phyloP scores from a whole-genome alignment of 768 basidiomycete species.

The Solioccasus polychromus region DNA sequence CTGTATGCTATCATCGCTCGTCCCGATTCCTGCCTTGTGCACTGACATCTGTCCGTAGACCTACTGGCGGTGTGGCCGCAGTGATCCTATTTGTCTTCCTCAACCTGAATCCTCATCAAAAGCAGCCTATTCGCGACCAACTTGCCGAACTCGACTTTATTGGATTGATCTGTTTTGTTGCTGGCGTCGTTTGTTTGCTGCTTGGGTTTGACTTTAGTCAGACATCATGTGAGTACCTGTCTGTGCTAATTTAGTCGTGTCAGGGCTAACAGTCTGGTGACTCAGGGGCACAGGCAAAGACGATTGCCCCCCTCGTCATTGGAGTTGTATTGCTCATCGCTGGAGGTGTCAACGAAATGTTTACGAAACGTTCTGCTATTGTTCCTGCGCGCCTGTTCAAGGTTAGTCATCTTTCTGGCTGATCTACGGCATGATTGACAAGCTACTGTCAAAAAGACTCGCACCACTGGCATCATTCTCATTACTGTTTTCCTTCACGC shows the following conservation, averaged over 20 bases:
- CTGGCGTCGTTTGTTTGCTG: slow-evolving; percentile 64
- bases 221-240: slow-evolving; percentile 50
- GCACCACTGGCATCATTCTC: slow-evolving; percentile 64
- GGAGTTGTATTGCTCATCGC: slow-evolving; percentile 52
- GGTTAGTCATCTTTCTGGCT: background rate
- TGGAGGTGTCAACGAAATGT: slow-evolving; percentile 56
- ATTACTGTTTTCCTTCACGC: slow-evolving; percentile 62
- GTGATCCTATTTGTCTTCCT: slow-evolving; percentile 67
- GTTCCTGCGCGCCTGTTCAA: slow-evolving; percentile 74
- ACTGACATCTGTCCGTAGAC: slow-evolving; percentile 39
- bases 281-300: slow-evolving; percentile 51
- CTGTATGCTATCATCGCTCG: slow-evolving; percentile 39
- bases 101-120: slow-evolving; percentile 73
- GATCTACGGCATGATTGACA: background rate
- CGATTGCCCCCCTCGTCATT: slow-evolving; percentile 60
- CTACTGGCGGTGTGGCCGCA: slow-evolving; percentile 68
- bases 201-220: slow-evolving; percentile 75
- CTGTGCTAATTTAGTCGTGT: background rate
- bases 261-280: background rate
- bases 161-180: slow-evolving; percentile 61
- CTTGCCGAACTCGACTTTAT: slow-evolving; percentile 68
- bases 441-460: slow-evolving; percentile 52
- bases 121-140: slow-evolving; percentile 55
- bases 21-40: background rate
- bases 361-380: slow-evolving; percentile 65